These are phyloP conservation scores for Anisogramma anomala DNA, from an alignment of 2,329 filamentous ascomycete species.

Conservation along the genomic window DNA sequence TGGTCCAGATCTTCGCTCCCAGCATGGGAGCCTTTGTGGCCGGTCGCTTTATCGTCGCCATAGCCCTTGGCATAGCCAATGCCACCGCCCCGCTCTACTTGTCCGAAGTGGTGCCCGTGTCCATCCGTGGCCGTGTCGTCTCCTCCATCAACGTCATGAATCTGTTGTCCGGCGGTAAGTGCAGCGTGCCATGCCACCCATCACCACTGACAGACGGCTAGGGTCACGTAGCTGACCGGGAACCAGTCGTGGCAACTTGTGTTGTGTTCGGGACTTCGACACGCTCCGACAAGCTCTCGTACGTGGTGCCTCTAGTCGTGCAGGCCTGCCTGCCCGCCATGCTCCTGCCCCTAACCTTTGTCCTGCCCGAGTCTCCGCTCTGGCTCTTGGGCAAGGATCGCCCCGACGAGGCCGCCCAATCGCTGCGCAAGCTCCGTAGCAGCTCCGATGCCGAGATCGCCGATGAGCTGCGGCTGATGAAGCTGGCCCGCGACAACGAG, in stretches of 20 bases:
- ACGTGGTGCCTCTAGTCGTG: slow-evolving; percentile 25
- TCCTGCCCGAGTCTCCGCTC: slow-evolving; percentile 24
- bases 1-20: slow-evolving; percentile 26
- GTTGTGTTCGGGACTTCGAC: slow-evolving; percentile 24
- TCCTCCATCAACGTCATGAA: slow-evolving; percentile 19
- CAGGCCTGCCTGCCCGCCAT: slow-evolving; percentile 24
- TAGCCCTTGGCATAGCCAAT: slow-evolving; percentile 24
- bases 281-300: slow-evolving; percentile 19
- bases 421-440: slow-evolving; percentile 23
- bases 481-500: slow-evolving; percentile 18
- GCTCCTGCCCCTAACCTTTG: slow-evolving; percentile 20
- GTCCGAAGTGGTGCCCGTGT: slow-evolving; percentile 23
- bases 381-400: slow-evolving; percentile 23
- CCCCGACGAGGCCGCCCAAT: slow-evolving; percentile 20
- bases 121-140: slow-evolving; percentile 10
- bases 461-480: slow-evolving; percentile 23
- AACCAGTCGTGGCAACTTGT: slow-evolving; percentile 22
- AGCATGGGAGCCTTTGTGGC: slow-evolving; percentile 24
- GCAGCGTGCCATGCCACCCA: neutral
- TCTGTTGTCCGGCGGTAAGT: slow-evolving; percentile 13
- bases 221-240: too few relatives aligned
- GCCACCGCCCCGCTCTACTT: slow-evolving; percentile 26
- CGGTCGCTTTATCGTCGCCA: slow-evolving; percentile 20
- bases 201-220: too few relatives aligned
- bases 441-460: slow-evolving; percentile 22